Evolutionary conservation across 768 basidiomycete species (phyloP).

Genomic region (Pulveroboletus sp.): DNA sequence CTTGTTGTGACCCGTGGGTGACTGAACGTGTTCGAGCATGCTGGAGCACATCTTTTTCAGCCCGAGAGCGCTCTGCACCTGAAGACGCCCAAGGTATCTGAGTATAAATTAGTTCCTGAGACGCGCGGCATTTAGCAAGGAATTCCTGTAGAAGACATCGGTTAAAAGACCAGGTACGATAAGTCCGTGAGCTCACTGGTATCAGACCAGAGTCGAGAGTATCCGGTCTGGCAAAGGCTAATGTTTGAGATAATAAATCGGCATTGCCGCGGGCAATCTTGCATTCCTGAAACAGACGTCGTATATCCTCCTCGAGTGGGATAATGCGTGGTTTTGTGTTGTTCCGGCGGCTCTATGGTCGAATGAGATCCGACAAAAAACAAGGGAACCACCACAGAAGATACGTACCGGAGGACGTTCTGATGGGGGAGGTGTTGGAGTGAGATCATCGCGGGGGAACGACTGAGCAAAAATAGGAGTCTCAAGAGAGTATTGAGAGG

Average conservation of each 20-base stretch:
- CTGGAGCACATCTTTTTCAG: slow-evolving; percentile 19
- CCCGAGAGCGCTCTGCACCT: slow-evolving; percentile 67
- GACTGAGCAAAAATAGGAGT: slow-evolving; percentile 38
- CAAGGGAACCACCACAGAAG: not conserved
- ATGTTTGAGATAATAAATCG: slow-evolving; percentile 61
- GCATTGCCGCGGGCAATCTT: slow-evolving; percentile 82
- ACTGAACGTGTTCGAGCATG: slow-evolving; percentile 15
- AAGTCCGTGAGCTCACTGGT: slow-evolving; percentile 40
- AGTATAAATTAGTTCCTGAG: slow-evolving; percentile 78
- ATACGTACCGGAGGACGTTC: slow-evolving; percentile 19
- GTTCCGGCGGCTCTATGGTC: slow-evolving; percentile 13
- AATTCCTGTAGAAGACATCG: slow-evolving; percentile 60
- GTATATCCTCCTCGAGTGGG: slow-evolving; percentile 79
- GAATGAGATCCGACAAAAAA: not conserved
- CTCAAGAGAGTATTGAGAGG: slow-evolving; percentile 27
- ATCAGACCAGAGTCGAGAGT: slow-evolving; percentile 64
- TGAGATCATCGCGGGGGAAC: slow-evolving; percentile 26
- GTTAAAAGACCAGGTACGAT: not conserved
- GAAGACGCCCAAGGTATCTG: slow-evolving; percentile 92
- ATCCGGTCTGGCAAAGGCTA: slow-evolving; percentile 65
- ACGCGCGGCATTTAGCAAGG: slow-evolving; percentile 67
- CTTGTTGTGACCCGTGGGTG: slow-evolving; percentile 19
- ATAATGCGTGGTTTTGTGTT: slow-evolving; percentile 41
- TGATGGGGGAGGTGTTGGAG: slow-evolving; percentile 25
- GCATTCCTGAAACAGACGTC: slow-evolving; percentile 80